phyloP scores from a whole-genome alignment of 2,329 filamentous ascomycete species.

The Ophiocordyceps camponoti-leonardi region DNA sequence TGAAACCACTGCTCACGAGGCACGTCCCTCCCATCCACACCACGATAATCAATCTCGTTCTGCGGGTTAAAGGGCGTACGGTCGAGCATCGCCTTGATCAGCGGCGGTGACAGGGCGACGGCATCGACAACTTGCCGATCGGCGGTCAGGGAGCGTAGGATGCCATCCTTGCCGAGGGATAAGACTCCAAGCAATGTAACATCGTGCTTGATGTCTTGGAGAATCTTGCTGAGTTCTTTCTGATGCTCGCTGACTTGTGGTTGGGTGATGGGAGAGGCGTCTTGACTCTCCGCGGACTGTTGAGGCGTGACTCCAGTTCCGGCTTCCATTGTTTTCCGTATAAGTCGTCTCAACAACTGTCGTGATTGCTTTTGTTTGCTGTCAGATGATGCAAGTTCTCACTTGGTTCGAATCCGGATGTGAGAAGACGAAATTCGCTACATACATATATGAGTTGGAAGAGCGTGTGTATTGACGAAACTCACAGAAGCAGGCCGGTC shows the following conservation, averaged over 20 bases:
- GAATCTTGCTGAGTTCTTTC: neutral
- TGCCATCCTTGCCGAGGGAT: conserved; percentile 4
- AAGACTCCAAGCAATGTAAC: conserved; percentile 2
- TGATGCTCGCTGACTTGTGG: neutral
- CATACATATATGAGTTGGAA: no score
- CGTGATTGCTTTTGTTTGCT: neutral
- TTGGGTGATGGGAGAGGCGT: neutral
- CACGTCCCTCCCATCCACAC: conserved; percentile 3
- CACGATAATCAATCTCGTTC: conserved; percentile 1
- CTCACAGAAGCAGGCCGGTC: no score
- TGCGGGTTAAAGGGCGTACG: conserved; percentile 2
- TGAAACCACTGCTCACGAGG: conserved; percentile 2
- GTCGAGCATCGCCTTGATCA: conserved; percentile 6
- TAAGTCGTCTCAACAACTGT: neutral
- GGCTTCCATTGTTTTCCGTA: neutral
- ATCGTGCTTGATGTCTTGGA: neutral
- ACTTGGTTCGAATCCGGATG: no score
- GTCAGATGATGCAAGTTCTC: neutral
- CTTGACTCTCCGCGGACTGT: neutral
- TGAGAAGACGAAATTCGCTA: no score
- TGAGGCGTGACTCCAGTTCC: neutral
- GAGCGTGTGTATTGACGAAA: no score
- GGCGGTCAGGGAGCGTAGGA: conserved; percentile 5
- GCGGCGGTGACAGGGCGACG: neutral
- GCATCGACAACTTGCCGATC: conserved; percentile 6